A percentile compares a stretch with the other conserved stretches of the same genome.
phyloP scores from a whole-genome alignment of 768 basidiomycete species.

The Leccinellum rugosiceps region DNA sequence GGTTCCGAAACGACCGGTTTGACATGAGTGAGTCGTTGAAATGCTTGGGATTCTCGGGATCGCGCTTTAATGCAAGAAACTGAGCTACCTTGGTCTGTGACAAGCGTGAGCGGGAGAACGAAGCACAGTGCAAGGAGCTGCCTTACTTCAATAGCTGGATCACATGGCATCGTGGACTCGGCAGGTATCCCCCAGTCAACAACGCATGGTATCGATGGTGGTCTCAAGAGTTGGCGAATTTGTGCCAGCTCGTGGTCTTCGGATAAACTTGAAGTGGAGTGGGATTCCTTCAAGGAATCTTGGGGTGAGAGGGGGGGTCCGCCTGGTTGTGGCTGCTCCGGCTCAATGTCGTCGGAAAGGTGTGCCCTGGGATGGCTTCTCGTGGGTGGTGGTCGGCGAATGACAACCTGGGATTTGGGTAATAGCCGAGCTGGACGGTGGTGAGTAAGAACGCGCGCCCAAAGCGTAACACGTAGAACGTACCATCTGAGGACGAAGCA shows the following conservation, averaged over 20 bases:
- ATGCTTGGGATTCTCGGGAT: slow-evolving; percentile 65
- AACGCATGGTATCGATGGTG: slow-evolving; percentile 60
- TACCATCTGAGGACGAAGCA: slow-evolving; percentile 30
- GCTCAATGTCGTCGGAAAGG: slow-evolving; percentile 43
- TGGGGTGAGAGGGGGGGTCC: slow-evolving; percentile 10
- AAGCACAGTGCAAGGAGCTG: neutral
- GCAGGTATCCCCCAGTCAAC: slow-evolving; percentile 79
- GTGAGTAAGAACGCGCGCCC: neutral
- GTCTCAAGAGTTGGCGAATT: slow-evolving; percentile 56
- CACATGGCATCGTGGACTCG: slow-evolving; percentile 49
- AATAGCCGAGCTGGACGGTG: slow-evolving; percentile 36
- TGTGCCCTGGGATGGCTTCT: slow-evolving; percentile 51
- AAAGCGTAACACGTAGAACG: neutral
- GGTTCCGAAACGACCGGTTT: slow-evolving; percentile 91
- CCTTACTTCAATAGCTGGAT: slow-evolving; percentile 60
- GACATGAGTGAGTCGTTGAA: slow-evolving; percentile 96
- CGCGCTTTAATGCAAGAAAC: slow-evolving; percentile 71
- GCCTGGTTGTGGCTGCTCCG: slow-evolving; percentile 9
- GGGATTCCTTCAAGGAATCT: slow-evolving; percentile 12
- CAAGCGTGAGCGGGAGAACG: neutral
- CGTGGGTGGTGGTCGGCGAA: slow-evolving; percentile 46
- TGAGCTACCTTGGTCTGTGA: slow-evolving; percentile 74
- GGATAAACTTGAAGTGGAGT: slow-evolving; percentile 17
- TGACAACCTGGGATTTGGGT: slow-evolving; percentile 57
- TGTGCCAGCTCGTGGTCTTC: slow-evolving; percentile 47